Evolutionary conservation across 2,329 filamentous ascomycete species (phyloP), one percentile per base, ranked within the genome.

Genomic region (Pseudogymnoascus sp.): DNA sequence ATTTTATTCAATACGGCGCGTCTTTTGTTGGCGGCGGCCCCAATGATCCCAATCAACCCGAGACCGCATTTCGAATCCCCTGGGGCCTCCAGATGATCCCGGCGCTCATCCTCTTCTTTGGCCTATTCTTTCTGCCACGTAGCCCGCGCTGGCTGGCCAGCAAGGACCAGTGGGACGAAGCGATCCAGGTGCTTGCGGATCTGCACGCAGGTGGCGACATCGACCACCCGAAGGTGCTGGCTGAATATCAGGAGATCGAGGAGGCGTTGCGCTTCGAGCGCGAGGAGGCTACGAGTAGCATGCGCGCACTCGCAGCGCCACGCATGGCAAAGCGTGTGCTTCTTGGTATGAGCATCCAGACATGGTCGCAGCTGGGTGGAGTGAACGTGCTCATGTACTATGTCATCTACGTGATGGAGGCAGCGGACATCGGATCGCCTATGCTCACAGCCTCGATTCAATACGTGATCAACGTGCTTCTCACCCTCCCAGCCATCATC

Each of bases 311-410:
- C 1, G 81, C 92, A 73, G 82, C 80, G 65, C 88, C 88, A 1
- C 77, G 77, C 7, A 90, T 90, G 84, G 77, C 90, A 68, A 88
- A 89, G 75, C 83, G 88, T 43, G 88, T 87, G 4, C 74, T 86
- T 62, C 84, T 89, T 62, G 88, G 86, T 63, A 71, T 90, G 63
- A 89, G 87, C 68, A 87, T 82, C 1, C 88, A 92, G 74, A 86
- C 90, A 70, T 91, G 88, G 88, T 85, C 81, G 11, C 87, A 91
- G 70, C 73, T 91, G 33, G 89, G 86, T 0, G 88, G 88, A 14
- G 89, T 89, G 85, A 90, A 89, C 68, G 85, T 84, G 25, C 86
- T 84, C 86, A 79, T 86, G 84, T 87, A 86, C 74, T 88, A 88
- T 68, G 86, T 88, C 65, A 80, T 79, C 57, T 89, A 89, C 61